Percentiles rank a stretch among this genome's conserved stretches.
These are phyloP conservation scores for Chlamydomonas urium DNA, from an alignment of 139 green algal species.

Conservation along the genomic window DNA sequence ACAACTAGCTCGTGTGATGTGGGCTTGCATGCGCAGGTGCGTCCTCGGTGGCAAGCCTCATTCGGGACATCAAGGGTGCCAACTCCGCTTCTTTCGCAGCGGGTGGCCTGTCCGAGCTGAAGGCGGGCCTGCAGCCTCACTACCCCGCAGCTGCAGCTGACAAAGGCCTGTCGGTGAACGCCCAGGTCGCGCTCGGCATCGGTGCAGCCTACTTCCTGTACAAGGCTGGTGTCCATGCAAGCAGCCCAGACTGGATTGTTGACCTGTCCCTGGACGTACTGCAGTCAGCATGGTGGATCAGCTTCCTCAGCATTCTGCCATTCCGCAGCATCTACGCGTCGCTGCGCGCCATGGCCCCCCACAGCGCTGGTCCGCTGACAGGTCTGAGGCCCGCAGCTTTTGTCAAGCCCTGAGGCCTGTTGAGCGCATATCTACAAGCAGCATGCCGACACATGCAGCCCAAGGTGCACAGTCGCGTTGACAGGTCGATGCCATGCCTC, in stretches of 20 bases:
- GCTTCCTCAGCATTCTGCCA: slow-evolving; percentile 38
- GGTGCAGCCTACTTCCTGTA: slow-evolving; percentile 27
- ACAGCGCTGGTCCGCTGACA: slow-evolving; percentile 21
- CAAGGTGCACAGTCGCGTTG: no score
- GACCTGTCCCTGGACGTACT: slow-evolving; percentile 46
- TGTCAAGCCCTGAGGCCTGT: slow-evolving; percentile 32
- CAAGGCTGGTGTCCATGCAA: slow-evolving; percentile 25
- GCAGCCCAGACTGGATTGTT: slow-evolving; percentile 47
- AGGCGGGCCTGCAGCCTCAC: slow-evolving; percentile 28
- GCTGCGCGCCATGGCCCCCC: slow-evolving; percentile 32
- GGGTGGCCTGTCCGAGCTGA: slow-evolving; percentile 19
- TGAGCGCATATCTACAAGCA: no score
- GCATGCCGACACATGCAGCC: no score
- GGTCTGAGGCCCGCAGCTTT: slow-evolving; percentile 22
- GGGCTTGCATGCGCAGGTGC: not conserved
- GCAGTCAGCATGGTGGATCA: slow-evolving; percentile 44
- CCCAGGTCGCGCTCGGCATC: slow-evolving; percentile 16
- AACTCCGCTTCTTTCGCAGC: slow-evolving; percentile 17
- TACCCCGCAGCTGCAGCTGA: slow-evolving; percentile 27
- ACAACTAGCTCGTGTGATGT: not conserved
- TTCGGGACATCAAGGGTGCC: slow-evolving; percentile 38
- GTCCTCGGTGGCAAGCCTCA: slow-evolving; percentile 29
- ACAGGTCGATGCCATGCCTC: no score
- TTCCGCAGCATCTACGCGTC: slow-evolving; percentile 42
- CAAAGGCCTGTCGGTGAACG: slow-evolving; percentile 21